Percentiles rank a stretch among this genome's conserved stretches.
Evolutionary conservation across 768 basidiomycete genomes (phyloP).

Genomic region (Mycena polygramma): DNA sequence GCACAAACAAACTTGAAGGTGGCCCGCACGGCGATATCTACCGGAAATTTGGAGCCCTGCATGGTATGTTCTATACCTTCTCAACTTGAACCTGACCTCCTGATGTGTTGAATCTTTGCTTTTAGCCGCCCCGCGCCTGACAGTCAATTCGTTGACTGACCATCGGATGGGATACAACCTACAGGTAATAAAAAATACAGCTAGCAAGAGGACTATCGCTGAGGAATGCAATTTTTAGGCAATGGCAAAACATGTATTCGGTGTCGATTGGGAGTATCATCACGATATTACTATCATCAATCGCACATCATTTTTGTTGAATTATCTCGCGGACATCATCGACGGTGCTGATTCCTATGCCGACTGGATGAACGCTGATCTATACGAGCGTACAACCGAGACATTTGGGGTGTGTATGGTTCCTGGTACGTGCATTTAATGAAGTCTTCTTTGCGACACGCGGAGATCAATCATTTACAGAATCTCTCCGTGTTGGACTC

Average conservation of each 20-base stretch:
- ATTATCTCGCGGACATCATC: too few relatives aligned
- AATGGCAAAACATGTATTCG: conserved; percentile 33
- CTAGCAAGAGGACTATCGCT: too few relatives aligned
- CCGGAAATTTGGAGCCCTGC: conserved; percentile 20
- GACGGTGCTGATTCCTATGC: too few relatives aligned
- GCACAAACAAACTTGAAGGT: conserved; percentile 44
- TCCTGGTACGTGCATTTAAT: too few relatives aligned
- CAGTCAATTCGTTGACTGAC: conserved; percentile 42
- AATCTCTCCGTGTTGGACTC: background rate
- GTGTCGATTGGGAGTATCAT: conserved; percentile 39
- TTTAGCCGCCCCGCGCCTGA: conserved; percentile 38
- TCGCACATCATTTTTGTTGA: conserved; percentile 19
- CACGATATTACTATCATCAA: conserved; percentile 34
- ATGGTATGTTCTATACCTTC: background rate
- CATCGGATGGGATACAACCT: conserved; percentile 43
- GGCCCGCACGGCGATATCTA: conserved; percentile 43
- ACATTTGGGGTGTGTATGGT: too few relatives aligned
- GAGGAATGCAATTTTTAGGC: too few relatives aligned
- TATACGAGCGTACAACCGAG: too few relatives aligned
- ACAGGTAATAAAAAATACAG: conserved; percentile 29
- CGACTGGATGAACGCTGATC: too few relatives aligned
- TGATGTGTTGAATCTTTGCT: background rate
- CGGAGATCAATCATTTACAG: too few relatives aligned
- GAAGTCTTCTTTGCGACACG: too few relatives aligned
- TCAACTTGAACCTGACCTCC: too few relatives aligned